Conservation (phyloP, 352 stramenopile species). For the Pythium oligandrum region DNA sequence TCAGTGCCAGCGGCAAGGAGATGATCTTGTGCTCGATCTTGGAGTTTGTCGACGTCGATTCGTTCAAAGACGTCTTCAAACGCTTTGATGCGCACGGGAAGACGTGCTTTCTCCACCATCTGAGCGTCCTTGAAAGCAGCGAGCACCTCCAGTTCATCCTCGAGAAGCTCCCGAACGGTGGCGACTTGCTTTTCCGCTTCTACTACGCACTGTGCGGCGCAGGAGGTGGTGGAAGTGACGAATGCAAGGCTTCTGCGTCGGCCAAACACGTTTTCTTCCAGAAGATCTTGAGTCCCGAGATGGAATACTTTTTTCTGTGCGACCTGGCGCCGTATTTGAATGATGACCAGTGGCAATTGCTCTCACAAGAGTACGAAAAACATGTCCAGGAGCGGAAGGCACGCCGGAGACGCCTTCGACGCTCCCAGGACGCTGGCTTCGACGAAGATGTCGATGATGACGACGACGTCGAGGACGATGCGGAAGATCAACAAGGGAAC, state of each 20-base stretch:
- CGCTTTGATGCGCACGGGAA: constrained; percentile 56
- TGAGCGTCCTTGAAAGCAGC: constrained; percentile 46
- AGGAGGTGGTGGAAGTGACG: constrained; percentile 14
- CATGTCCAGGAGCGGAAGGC: constrained; percentile 31
- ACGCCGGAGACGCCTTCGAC: constrained; percentile 8
- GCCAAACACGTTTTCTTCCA: constrained; percentile 57
- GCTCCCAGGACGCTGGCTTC: background rate
- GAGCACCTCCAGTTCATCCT: constrained; percentile 54
- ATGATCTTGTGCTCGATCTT: constrained; percentile 72
- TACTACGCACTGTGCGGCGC: constrained; percentile 44
- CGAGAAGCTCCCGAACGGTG: constrained; percentile 43
- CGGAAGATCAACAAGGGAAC: constrained; percentile 4
- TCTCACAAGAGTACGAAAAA: constrained; percentile 66
- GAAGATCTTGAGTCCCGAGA: constrained; percentile 48
- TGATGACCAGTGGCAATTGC: constrained; percentile 57
- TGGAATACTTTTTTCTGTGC: constrained; percentile 71
- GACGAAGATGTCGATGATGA: constrained; percentile 17
- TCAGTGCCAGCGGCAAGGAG: constrained; percentile 67
- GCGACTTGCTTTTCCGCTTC: constrained; percentile 57
- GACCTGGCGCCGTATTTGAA: constrained; percentile 53
- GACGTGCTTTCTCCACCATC: constrained; percentile 52
- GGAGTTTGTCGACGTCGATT: constrained; percentile 54
- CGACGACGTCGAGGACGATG: constrained; percentile 8
- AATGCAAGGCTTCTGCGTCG: constrained; percentile 2
- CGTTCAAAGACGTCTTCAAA: constrained; percentile 63